A percentile compares a stretch with the other conserved stretches of the same genome.
These are phyloP conservation scores for Calonectria leucothoes DNA, from an alignment of 2,329 filamentous ascomycete genomes.

Conservation along the genomic window DNA sequence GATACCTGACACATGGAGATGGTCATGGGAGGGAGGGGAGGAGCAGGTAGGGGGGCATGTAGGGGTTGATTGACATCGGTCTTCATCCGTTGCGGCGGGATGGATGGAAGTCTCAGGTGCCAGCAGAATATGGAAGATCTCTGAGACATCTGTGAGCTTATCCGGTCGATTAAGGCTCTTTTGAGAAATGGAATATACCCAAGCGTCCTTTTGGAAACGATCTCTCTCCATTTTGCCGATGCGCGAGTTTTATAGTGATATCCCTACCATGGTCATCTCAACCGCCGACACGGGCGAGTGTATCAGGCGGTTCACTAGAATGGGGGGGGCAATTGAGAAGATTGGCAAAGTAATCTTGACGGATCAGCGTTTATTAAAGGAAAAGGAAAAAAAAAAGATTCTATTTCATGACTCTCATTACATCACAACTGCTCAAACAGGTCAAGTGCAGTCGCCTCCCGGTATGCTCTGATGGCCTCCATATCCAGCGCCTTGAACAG, in stretches of 20 bases:
- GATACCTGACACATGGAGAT: constrained; percentile 19
- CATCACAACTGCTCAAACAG: background rate
- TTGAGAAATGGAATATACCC: background rate
- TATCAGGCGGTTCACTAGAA: constrained; percentile 1
- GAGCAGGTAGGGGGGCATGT: too few species aligned
- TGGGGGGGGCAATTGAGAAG: background rate
- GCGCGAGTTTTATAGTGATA: constrained; percentile 13
- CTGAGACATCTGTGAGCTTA: constrained; percentile 13
- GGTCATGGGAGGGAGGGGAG: constrained; percentile 4
- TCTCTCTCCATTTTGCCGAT: constrained; percentile 20
- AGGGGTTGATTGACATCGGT: background rate
- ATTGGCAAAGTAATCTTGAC: background rate
- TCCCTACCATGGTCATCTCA: background rate
- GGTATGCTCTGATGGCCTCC: background rate
- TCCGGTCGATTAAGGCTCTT: constrained; percentile 9
- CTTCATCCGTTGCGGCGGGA: constrained; percentile 17
- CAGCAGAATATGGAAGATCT: background rate
- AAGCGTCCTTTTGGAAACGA: background rate
- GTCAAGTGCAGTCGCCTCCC: background rate
- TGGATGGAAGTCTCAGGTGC: constrained; percentile 4
- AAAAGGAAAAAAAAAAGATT: background rate
- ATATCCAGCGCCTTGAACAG: constrained; percentile 23
- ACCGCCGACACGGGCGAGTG: background rate
- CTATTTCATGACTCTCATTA: background rate
- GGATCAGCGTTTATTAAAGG: background rate